Evolutionary conservation across 257 asterid species (phyloP).

Genomic region (Petrea volubilis): DNA sequence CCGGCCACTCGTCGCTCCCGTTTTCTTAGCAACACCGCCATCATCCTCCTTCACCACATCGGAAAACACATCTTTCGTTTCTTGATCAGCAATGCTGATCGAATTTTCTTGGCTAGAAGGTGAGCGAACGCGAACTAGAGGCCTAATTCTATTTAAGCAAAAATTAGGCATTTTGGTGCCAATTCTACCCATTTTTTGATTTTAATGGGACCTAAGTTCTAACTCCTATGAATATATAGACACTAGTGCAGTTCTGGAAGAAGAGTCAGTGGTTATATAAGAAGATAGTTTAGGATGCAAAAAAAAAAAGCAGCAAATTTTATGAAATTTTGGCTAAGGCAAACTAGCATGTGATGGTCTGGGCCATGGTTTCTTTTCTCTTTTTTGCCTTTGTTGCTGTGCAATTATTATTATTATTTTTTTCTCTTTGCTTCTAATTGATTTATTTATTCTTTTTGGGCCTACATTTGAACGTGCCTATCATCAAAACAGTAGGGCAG

Average conservation of each 20-base stretch:
- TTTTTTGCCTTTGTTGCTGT: constrained; percentile 36
- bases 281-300: constrained; percentile 16
- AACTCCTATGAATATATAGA: background rate
- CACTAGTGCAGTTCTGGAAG: background rate
- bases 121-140: constrained; percentile 67
- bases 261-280: constrained; percentile 25
- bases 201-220: constrained; percentile 10
- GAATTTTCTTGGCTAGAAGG: constrained; percentile 26
- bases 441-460: constrained; percentile 41
- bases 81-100: constrained; percentile 11
- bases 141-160: constrained; percentile 75
- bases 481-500: constrained; percentile 45
- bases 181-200: constrained; percentile 42
- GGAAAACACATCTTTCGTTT: constrained; percentile 9
- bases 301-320: constrained; percentile 8
- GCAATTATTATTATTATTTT: constrained; percentile 23
- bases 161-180: constrained; percentile 60
- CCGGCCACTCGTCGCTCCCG: constrained; percentile 44
- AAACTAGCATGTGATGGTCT: constrained; percentile 36
- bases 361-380: constrained; percentile 39
- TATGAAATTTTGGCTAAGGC: constrained; percentile 4
- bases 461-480: constrained; percentile 45
- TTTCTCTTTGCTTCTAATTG: constrained; percentile 37
- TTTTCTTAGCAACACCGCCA: constrained; percentile 11
- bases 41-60: constrained; percentile 14